These are phyloP conservation scores for Nicotiana attenuata DNA, from an alignment of 257 asterid species.

Conservation along the genomic window DNA sequence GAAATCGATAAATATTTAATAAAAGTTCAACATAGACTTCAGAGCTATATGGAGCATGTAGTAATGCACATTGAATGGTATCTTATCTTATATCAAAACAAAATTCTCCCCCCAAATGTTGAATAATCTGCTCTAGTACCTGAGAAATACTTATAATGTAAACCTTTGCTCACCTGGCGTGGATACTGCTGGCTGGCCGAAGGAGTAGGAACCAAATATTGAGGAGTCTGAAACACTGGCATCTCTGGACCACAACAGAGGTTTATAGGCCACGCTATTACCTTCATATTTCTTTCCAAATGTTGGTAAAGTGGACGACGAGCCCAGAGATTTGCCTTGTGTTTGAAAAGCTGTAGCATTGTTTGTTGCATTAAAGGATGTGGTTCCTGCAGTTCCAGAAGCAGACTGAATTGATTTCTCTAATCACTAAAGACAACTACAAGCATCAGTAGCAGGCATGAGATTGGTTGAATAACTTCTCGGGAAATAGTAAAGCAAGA, in stretches of 20 bases:
- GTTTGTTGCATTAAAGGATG: background rate
- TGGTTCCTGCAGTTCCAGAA: background rate
- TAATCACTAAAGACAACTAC: background rate
- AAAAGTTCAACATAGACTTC: background rate
- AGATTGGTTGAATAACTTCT: background rate
- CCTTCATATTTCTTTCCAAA: background rate
- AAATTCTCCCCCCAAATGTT: background rate
- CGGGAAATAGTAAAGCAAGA: background rate
- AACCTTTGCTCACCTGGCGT: slow-evolving; percentile 1
- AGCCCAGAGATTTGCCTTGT: background rate
- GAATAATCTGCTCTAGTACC: background rate
- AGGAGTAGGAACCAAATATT: background rate
- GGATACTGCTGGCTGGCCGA: slow-evolving; percentile 1
- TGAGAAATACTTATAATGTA: background rate
- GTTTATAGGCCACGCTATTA: slow-evolving; percentile 1
- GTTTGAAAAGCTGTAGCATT: background rate
- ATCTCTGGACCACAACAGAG: background rate
- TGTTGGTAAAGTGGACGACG: background rate
- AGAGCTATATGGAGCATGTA: background rate
- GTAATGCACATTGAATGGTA: background rate
- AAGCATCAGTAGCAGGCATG: background rate
- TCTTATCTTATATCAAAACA: background rate
- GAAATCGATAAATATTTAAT: background rate
- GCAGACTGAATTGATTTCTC: background rate
- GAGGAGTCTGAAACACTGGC: background rate